Percentiles rank a stretch among this genome's conserved stretches.
Evolutionary conservation across 805 yeast genomes (phyloP).

Genomic region (Candida maesae): DNA sequence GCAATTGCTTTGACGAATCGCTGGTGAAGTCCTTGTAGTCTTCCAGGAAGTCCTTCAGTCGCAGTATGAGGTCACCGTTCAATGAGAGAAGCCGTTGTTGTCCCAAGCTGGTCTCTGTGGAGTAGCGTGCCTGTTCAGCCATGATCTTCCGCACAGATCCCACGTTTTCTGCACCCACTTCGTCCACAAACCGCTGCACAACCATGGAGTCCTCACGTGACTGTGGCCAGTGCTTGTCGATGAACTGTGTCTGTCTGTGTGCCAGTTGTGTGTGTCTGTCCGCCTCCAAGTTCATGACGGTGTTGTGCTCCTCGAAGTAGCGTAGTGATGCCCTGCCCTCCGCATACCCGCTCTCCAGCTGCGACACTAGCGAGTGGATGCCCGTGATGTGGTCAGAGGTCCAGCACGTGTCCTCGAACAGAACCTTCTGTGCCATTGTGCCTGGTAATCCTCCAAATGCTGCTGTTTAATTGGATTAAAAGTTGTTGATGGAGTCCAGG

Average conservation of each 20-base stretch:
- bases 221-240: constrained; percentile 2
- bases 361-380: constrained; percentile 20
- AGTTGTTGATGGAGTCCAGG: too few relatives aligned
- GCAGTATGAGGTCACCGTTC: constrained; percentile 15
- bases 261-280: constrained; percentile 12
- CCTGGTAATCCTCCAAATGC: too few relatives aligned
- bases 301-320: constrained; percentile 20
- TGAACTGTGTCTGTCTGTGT: constrained; percentile 6
- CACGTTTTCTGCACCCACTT: constrained; percentile 4
- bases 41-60: constrained; percentile 22
- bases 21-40: constrained; percentile 18
- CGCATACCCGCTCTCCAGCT: constrained; percentile 20
- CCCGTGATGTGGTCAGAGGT: constrained; percentile 31
- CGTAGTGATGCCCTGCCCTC: constrained; percentile 15
- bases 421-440: too few relatives aligned
- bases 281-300: constrained; percentile 17
- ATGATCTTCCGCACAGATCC: constrained; percentile 8
- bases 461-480: too few relatives aligned
- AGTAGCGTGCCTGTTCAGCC: constrained; percentile 5
- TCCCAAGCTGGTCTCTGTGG: constrained; percentile 4
- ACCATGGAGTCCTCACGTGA: neutral
- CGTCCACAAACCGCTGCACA: neutral
- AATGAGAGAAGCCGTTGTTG: constrained; percentile 12
- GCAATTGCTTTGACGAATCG: constrained; percentile 9
- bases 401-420: constrained; percentile 27